These are phyloP conservation scores for Dictyostelium discoideum DNA, from an alignment of 78 protist genomes.

Conservation along the genomic window dicty_2.7 NC_007088.5:7834001-7834500, in stretches of 20 bases:
- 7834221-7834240: constrained; percentile 89
- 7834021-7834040: too few relatives aligned
- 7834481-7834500: too few relatives aligned
- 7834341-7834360: constrained; percentile 91
- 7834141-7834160: constrained; percentile 54
- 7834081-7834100: neutral
- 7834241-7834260: constrained; percentile 68
- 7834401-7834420: constrained; percentile 85
- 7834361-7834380: constrained; percentile 80
- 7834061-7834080: neutral
- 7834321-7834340: constrained; percentile 92
- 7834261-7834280: constrained; percentile 82
- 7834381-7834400: constrained; percentile 91
- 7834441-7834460: constrained; percentile 34
- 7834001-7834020: too few relatives aligned
- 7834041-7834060: neutral
- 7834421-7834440: constrained; percentile 73
- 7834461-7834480: constrained; percentile 2
- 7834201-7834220: constrained; percentile 86
- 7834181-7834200: constrained; percentile 82
- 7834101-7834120: neutral
- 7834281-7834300: constrained; percentile 88
- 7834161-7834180: constrained; percentile 81
- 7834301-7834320: constrained; percentile 92
- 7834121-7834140: neutral